These are phyloP conservation scores for Fusarium hainanense DNA, from an alignment of 2,329 filamentous ascomycete species.

Conservation along the genomic window DNA sequence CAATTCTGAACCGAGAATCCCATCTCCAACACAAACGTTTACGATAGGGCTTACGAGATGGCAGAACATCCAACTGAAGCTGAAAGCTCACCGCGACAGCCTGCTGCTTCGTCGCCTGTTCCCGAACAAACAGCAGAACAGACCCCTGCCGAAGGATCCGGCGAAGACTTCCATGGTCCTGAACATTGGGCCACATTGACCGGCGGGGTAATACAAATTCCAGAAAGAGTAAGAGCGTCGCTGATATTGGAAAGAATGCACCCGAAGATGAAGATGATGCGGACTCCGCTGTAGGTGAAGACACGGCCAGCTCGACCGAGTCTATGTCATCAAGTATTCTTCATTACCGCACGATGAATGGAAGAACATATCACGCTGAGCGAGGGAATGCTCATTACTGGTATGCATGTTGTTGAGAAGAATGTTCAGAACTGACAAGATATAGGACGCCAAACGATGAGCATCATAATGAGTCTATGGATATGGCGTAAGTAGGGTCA, in stretches of 20 bases:
- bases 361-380: slow-evolving; percentile 41
- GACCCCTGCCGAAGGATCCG: neutral
- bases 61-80: neutral
- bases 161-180: slow-evolving; percentile 13
- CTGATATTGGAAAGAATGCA: neutral
- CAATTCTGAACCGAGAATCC: too few relatives aligned
- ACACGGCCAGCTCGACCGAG: slow-evolving; percentile 35
- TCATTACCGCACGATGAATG: slow-evolving; percentile 37
- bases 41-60: neutral
- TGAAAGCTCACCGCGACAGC: fast-evolving
- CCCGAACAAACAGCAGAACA: neutral
- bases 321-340: slow-evolving; percentile 42
- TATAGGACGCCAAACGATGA: slow-evolving; percentile 36
- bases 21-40: neutral
- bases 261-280: neutral
- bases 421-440: neutral
- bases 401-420: neutral
- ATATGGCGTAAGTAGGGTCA: slow-evolving; percentile 23
- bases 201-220: neutral
- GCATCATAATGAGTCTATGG: slow-evolving; percentile 39
- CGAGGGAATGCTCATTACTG: slow-evolving; percentile 41
- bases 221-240: fast-evolving
- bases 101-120: neutral
- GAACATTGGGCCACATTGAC: slow-evolving; percentile 16
- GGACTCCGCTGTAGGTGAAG: slow-evolving; percentile 34